Evolutionary conservation across 1,284 basidiomycete species (phyloP).

Genomic region (Rhodotorula glutinis): DNA sequence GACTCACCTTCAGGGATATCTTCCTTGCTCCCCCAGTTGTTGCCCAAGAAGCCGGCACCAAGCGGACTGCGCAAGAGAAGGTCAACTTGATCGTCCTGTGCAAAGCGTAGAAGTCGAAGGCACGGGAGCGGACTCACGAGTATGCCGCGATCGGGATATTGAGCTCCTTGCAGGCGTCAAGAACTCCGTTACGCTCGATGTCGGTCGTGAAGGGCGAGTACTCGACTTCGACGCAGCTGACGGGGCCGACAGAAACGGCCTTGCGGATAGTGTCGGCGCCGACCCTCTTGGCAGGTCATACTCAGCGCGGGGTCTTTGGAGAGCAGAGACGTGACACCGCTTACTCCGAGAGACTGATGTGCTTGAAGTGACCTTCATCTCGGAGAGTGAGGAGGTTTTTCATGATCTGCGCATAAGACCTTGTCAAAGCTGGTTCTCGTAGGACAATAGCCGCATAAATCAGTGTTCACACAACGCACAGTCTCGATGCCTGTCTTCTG

Average conservation of each 20-base stretch:
- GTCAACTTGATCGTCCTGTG: not conserved
- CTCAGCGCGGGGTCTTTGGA: too few species aligned
- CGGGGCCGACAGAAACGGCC: slow-evolving; percentile 39
- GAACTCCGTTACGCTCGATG: slow-evolving; percentile 51
- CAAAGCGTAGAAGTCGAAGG: not conserved
- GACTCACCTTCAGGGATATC: slow-evolving; percentile 57
- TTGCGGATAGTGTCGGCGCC: slow-evolving; percentile 39
- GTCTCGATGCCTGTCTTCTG: slow-evolving; percentile 28
- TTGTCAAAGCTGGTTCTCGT: too few species aligned
- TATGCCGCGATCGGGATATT: slow-evolving; percentile 61
- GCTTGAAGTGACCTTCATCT: slow-evolving; percentile 45
- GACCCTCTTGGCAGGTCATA: not conserved
- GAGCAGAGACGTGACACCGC: not conserved
- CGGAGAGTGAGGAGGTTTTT: slow-evolving; percentile 38
- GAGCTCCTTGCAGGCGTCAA: slow-evolving; percentile 52
- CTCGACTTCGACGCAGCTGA: slow-evolving; percentile 44
- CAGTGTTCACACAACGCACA: not conserved
- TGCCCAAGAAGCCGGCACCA: slow-evolving; percentile 63
- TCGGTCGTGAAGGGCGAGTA: slow-evolving; percentile 52
- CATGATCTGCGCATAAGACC: slow-evolving; percentile 30
- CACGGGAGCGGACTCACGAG: slow-evolving; percentile 8
- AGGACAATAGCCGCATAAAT: too few species aligned
- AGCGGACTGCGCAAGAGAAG: slow-evolving; percentile 49
- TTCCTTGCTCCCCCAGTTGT: slow-evolving; percentile 54
- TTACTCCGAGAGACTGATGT: slow-evolving; percentile 44